Evolutionary conservation across 2,329 filamentous ascomycete genomes (phyloP).

Genomic region (Cordyceps javanica): DNA sequence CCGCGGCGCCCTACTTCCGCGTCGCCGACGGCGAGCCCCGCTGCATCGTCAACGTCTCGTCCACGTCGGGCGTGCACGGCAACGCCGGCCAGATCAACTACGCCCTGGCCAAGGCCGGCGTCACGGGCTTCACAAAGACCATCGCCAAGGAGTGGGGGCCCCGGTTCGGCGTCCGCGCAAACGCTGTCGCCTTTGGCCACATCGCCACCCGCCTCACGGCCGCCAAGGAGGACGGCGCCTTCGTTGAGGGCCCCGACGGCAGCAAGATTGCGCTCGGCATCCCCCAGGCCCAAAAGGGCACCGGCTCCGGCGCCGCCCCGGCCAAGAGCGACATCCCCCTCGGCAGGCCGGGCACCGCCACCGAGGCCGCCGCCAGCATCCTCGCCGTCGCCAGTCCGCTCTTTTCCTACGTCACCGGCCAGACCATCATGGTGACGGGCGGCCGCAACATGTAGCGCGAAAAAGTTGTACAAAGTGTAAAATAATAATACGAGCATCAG

Average conservation of each 20-base stretch:
- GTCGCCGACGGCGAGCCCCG: conserved; percentile 76
- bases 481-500: background rate
- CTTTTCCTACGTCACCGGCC: conserved; percentile 78
- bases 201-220: conserved; percentile 76
- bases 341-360: conserved; percentile 67
- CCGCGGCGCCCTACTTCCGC: conserved; percentile 79
- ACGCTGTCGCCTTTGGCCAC: conserved; percentile 78
- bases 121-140: conserved; percentile 78
- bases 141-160: conserved; percentile 92
- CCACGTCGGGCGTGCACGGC: conserved; percentile 74
- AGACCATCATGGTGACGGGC: conserved; percentile 82
- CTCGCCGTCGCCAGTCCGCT: conserved; percentile 74
- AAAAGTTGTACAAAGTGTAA: background rate
- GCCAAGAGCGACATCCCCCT: conserved; percentile 68
- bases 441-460: conserved; percentile 62
- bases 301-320: conserved; percentile 32
- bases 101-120: conserved; percentile 75
- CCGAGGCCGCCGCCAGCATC: conserved; percentile 73
- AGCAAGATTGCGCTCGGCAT: conserved; percentile 71
- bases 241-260: conserved; percentile 69
- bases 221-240: conserved; percentile 78
- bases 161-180: conserved; percentile 71
- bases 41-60: conserved; percentile 77
- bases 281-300: conserved; percentile 51
- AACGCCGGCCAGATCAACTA: conserved; percentile 93